Evolutionary conservation across 2,329 filamentous ascomycete genomes (phyloP), one percentile per base, ranked within the genome.

Genomic region (Fusarium succisae): DNA sequence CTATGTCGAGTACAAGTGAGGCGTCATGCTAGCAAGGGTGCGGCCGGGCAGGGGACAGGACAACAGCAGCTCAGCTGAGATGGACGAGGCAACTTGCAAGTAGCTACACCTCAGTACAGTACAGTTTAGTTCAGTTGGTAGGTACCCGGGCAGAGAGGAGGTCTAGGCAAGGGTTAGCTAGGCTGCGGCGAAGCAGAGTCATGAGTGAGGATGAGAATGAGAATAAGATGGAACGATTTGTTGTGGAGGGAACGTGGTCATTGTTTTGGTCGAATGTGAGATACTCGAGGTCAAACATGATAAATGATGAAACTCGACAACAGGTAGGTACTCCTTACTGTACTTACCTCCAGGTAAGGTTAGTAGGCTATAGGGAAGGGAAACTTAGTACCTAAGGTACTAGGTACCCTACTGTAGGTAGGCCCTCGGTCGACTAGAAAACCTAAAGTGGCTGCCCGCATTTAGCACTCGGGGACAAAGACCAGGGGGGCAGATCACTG

Each of bases 231-330:
- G 54, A 51, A 53, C 63, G 32, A 55, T 63, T 64, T 30, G 32
- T 38, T 43, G 48, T 35, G 44, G 35, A 43, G 37, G 54, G 63
- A 48, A 67, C 47, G 63, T 28, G 38, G 51, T 63, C 47, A 63
- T 41, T 43, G 39, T 53, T 57, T 54, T 48, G 26, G 51, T 70
- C 47, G 53, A 53, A 70, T 60, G 45, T 66, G 66, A 70, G 55
- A 73, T 64, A 65, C 57, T 60, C 28, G 32, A 66, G 54, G 45
- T 53, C 22, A 45, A 50, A 74, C 43, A 59, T 73, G 70, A 73
- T 57, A 73, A 63, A 71, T 73, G 70, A 74, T 73, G 56, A 74
- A 71, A 62, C 45, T 51, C 30, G 41, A 50, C 51, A 53, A 45
- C 38, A 37, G 50, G 47, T 32, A 30, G 43, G 39, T 30, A 39